Evolutionary conservation across 1,284 basidiomycete genomes (phyloP), one percentile per base, ranked within the genome.

Genomic region (Puccinia novopanici): DNA sequence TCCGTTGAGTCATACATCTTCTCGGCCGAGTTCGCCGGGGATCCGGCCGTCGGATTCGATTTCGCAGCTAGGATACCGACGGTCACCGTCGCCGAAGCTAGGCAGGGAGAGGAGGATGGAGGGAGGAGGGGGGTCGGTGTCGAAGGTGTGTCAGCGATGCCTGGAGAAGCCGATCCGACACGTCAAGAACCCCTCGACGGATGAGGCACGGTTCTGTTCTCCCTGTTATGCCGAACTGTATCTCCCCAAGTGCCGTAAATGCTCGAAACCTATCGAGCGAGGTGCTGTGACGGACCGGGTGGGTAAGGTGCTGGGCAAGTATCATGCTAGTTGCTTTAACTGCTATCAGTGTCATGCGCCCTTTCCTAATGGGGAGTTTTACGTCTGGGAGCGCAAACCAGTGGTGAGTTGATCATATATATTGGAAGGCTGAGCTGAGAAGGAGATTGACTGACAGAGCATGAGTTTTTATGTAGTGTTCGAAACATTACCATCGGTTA

Each of bases 171-270:
- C 63, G 1, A 67, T 67, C n/a, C 63, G 63, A 34, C 4, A 34
- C 34, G 34, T 34, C 34, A 34, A 34, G 34, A 34, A 34, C 4
- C 4, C 63, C 9, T 12, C 19, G 45, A 3, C 37, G 6, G 17
- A 55, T 57, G 59, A 75, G 59, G 17, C 55, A 2, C 5, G 42
- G 15, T 84, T 85, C 45, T 85, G 85, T 73, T 71, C 75, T 24
- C 34, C 57, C 0, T 85, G 84, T 77, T 85, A 84, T 73, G 83
- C 84, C 19, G 83, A 84, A 5, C 80, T 83, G 8, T 85, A 83
- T 79, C 81, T 85, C 42, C 84, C 85, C 0, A 84, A 84, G 57
- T 85, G 85, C 68, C 81, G 85, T 24, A 84, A 84, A 59, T 85
- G 85, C 65, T 24, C 42, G 13, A 24, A 52, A 24, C 73, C 84